These are phyloP conservation scores for Aspergillus nidulans DNA, from an alignment of 495 filamentous ascomycete genomes.

Conservation along the genomic window DNA sequence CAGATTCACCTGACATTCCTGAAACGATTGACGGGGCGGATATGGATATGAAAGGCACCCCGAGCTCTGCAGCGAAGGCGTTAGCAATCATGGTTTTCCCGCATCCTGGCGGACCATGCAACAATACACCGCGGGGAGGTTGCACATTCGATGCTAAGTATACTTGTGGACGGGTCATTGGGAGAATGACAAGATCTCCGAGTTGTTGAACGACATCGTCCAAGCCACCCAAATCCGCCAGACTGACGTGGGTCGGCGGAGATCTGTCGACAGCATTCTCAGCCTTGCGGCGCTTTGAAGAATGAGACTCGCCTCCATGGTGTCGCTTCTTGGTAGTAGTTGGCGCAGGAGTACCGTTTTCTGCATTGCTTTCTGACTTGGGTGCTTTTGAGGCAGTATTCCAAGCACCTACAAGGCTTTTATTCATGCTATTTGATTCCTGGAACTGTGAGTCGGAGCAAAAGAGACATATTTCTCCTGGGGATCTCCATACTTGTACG, in stretches of 20 bases:
- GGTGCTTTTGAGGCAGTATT: conserved; percentile 38
- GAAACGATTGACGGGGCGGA: conserved; percentile 86
- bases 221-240: conserved; percentile 81
- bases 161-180: conserved; percentile 69
- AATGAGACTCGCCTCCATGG: conserved; percentile 61
- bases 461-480: not conserved
- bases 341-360: conserved; percentile 18
- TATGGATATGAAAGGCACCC: conserved; percentile 81
- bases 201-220: conserved; percentile 74
- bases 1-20: conserved; percentile 94
- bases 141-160: conserved; percentile 57
- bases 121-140: conserved; percentile 78
- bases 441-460: conserved; percentile 17
- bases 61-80: conserved; percentile 81
- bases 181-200: conserved; percentile 75
- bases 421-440: conserved; percentile 70
- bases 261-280: conserved; percentile 53
- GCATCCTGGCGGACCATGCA: conserved; percentile 92
- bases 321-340: conserved; percentile 46
- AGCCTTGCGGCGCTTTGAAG: conserved; percentile 60
- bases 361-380: conserved; percentile 28
- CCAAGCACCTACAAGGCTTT: conserved; percentile 68
- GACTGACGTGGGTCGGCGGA: conserved; percentile 69
- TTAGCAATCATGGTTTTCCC: conserved; percentile 94
- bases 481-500: conserved; percentile 23